Conservation (phyloP, 2,329 filamentous ascomycete genomes). For the Neocatenulostroma microsporum region DNA sequence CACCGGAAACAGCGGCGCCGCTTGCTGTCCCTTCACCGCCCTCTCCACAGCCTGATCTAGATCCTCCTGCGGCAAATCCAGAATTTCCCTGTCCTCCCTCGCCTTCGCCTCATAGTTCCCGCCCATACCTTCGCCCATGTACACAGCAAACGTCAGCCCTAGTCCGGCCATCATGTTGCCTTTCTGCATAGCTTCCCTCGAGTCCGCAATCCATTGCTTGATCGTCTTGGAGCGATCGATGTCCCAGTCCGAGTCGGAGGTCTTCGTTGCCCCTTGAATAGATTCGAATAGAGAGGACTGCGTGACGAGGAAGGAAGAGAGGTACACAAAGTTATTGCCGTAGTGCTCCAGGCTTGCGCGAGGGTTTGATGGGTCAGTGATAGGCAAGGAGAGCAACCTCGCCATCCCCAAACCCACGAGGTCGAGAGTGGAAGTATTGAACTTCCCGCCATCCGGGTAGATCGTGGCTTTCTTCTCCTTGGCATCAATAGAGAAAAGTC, state of each 20-base stretch:
- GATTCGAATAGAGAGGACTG: conserved; percentile 33
- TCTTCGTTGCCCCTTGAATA: conserved; percentile 28
- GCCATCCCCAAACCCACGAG: conserved; percentile 30
- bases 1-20: no score
- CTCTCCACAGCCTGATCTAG: conserved; percentile 26
- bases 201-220: conserved; percentile 42
- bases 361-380: conserved; percentile 12
- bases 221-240: conserved; percentile 16
- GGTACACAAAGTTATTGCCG: conserved; percentile 30
- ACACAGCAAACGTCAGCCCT: conserved; percentile 12
- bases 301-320: conserved; percentile 30
- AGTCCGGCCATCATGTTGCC: conserved; percentile 36
- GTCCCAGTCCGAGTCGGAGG: conserved; percentile 31
- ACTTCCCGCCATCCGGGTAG: conserved; percentile 28
- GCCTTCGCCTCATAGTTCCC: conserved; percentile 25
- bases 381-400: conserved; percentile 26
- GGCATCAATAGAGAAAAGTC: conserved; percentile 23
- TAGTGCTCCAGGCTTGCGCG: conserved; percentile 30
- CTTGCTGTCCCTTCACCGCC: no score
- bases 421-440: conserved; percentile 28
- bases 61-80: conserved; percentile 35
- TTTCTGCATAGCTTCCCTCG: conserved; percentile 35
- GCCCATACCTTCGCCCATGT: conserved; percentile 17
- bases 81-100: conserved; percentile 29
- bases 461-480: conserved; percentile 18